phyloP scores from a whole-genome alignment of 106 monocot species.

The Apostasia ramifera region DNA sequence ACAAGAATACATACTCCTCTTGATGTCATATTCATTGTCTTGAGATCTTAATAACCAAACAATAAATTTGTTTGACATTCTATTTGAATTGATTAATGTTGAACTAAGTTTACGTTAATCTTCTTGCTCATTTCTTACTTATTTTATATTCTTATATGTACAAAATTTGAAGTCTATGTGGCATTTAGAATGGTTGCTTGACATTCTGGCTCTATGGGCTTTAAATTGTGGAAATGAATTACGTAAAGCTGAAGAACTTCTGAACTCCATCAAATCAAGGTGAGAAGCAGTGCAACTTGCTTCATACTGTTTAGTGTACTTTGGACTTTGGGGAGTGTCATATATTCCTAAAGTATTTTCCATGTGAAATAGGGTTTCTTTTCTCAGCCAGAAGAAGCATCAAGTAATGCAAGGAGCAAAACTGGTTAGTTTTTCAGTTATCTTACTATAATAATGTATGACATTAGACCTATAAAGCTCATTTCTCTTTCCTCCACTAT shows the following conservation, averaged over 20 bases:
- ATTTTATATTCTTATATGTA: neutral
- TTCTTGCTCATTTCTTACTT: neutral
- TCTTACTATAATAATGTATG: too few relatives aligned
- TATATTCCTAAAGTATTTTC: constrained; percentile 3
- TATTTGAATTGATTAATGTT: neutral
- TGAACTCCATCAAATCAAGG: constrained; percentile 66
- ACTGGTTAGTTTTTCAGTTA: constrained; percentile 21
- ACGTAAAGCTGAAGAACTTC: constrained; percentile 37
- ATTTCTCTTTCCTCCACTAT: too few relatives aligned
- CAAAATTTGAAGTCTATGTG: constrained; percentile 44
- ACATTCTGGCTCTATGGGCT: constrained; percentile 73
- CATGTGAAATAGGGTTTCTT: constrained; percentile 28
- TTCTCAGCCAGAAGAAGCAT: constrained; percentile 53
- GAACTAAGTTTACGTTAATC: neutral
- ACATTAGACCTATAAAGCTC: too few relatives aligned
- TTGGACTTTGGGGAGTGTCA: neutral
- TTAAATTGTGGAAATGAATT: constrained; percentile 35
- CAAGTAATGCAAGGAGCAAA: constrained; percentile 43
- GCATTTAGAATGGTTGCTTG: constrained; percentile 78
- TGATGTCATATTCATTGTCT: too few relatives aligned
- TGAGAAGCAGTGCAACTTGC: constrained; percentile 2
- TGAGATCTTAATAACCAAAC: neutral
- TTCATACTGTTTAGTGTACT: neutral
- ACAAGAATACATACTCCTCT: too few relatives aligned
- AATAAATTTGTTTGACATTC: neutral